phyloP scores from a whole-genome alignment of 345 rosid species.

The Salix viminalis region DNA sequence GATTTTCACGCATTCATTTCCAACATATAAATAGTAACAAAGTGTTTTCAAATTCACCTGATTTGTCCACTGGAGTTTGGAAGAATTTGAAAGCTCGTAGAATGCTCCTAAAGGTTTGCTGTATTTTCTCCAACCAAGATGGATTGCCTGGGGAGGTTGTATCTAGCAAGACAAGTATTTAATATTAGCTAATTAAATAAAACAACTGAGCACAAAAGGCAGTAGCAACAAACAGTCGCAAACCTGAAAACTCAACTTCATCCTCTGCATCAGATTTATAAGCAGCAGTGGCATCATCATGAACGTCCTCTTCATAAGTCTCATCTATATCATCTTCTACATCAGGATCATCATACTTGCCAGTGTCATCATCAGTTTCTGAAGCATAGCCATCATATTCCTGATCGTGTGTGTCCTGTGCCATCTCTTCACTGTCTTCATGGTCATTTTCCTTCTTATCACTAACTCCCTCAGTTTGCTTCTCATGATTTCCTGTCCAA shows the following conservation, averaged over 20 bases:
- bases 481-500: slow-evolving; percentile 79
- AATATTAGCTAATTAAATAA: not conserved
- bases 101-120: slow-evolving; percentile 48
- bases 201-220: not conserved
- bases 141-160: slow-evolving; percentile 37
- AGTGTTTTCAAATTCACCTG: slow-evolving; percentile 41
- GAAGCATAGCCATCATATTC: slow-evolving; percentile 65
- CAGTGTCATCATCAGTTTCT: slow-evolving; percentile 57
- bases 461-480: slow-evolving; percentile 33
- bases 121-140: slow-evolving; percentile 87
- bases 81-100: slow-evolving; percentile 72
- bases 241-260: slow-evolving; percentile 61
- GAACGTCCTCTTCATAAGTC: slow-evolving; percentile 45
- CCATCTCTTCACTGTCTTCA: slow-evolving; percentile 45
- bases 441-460: slow-evolving; percentile 30
- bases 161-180: slow-evolving; percentile 30
- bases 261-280: slow-evolving; percentile 47
- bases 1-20: slow-evolving; percentile 5
- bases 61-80: slow-evolving; percentile 65
- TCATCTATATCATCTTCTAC: slow-evolving; percentile 49
- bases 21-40: not conserved
- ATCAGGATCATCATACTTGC: slow-evolving; percentile 50
- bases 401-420: slow-evolving; percentile 38
- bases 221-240: slow-evolving; percentile 4
- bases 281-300: slow-evolving; percentile 42